phyloP scores from a whole-genome alignment of 768 basidiomycete species.

The Leccinum uliginosum region DNA sequence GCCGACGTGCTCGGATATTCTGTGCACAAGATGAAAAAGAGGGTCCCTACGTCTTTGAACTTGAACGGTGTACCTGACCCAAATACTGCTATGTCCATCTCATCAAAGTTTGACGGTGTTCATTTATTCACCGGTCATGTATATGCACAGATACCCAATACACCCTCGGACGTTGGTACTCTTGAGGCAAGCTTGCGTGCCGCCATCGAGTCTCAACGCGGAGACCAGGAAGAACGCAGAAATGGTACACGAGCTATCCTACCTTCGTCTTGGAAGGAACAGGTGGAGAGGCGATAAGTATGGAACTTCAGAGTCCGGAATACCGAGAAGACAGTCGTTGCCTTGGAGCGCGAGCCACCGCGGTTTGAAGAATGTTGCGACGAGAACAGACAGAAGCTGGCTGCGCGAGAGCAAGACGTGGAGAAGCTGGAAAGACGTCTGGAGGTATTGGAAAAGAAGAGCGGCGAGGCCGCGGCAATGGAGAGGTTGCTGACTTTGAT shows the following conservation, averaged over 20 bases:
- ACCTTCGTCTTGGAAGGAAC: constrained; percentile 60
- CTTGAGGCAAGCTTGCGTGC: constrained; percentile 66
- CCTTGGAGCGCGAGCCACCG: constrained; percentile 52
- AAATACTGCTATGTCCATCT: constrained; percentile 37
- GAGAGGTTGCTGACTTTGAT: constrained; percentile 36
- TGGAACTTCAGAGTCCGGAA: constrained; percentile 51
- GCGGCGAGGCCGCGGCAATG: constrained; percentile 39
- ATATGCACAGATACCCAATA: constrained; percentile 50
- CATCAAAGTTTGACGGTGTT: constrained; percentile 71
- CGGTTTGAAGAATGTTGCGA: constrained; percentile 47
- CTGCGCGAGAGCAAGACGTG: constrained; percentile 34
- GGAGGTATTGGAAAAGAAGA: constrained; percentile 39
- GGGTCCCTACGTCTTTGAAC: constrained; percentile 30
- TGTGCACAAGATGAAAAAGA: constrained; percentile 64
- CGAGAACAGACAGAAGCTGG: constrained; percentile 36
- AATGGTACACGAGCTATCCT: constrained; percentile 57
- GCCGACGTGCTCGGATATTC: constrained; percentile 75
- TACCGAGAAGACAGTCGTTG: constrained; percentile 60
- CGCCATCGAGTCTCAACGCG: constrained; percentile 51
- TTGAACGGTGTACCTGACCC: constrained; percentile 26
- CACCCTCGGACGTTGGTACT: constrained; percentile 42
- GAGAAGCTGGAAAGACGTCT: constrained; percentile 39
- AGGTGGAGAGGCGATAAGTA: constrained; percentile 56
- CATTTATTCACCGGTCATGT: constrained; percentile 85
- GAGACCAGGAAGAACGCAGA: constrained; percentile 62